Base-by-base conservation (phyloP, 306 rosid species). In the Abrus pulchellus region DNA sequence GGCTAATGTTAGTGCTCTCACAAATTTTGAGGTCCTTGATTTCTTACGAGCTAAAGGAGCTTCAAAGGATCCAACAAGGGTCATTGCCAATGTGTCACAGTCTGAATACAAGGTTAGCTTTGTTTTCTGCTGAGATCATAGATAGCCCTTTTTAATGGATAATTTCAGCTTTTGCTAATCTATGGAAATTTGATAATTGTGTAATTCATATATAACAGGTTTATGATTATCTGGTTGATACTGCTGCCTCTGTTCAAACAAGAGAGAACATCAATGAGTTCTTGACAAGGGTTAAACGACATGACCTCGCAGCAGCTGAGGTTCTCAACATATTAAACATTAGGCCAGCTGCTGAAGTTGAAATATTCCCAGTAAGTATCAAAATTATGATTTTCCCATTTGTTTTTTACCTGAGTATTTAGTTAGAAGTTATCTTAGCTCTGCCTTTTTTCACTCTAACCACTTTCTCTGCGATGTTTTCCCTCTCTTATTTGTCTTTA, bases 41-140 rank as follows among this genome's bases (percentile, higher is more conserved):
- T 91, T 93, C 83, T 88, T 94, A 60, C 85, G 84, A 79, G 81
- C 92, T 3, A 93, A 86, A 84, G 97, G 97, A 63, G 95, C 97
- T 54, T 89, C 92, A 0, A 84, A 85, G 53, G 97, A 90, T 82
- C 88, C 85, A 36, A 82, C 90, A 6, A 72, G 92, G 83, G 90
- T 91, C 82, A 86, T 89, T 78, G 90, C 97, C 40, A 84, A 83
- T 41, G 93, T 94, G 10, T 76, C 85, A 1, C 89, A 83, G 40
- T 92, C 92, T 0, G 97, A 91, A 71, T 90, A 91, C 81, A 92
- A 91, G 93, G 97, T 93, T 72, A 47, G 32, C 28, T 77, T 74
- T 74, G 45, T 9, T 30, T 54, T 66, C 8, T 6, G 1, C 27
- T 78, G 38, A 29, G 8, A 53, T 28, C 45, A 9, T 47, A 14